Percentiles rank a stretch among this genome's conserved stretches.
These are phyloP conservation scores for Anthracocystis walkeri DNA, from an alignment of 1,284 basidiomycete genomes.

Conservation along the genomic window DNA sequence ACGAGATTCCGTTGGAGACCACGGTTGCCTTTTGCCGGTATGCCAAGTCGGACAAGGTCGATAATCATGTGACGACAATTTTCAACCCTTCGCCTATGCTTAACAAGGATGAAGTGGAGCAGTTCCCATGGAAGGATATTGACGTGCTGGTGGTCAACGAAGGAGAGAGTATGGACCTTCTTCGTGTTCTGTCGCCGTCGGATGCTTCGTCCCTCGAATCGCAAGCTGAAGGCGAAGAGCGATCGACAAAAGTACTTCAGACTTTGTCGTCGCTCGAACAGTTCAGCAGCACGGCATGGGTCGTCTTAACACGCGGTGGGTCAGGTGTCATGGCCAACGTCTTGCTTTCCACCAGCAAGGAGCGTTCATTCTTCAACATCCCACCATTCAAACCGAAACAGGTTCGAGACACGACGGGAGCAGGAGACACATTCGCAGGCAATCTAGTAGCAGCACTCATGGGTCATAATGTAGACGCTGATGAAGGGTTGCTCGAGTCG, in stretches of 20 bases:
- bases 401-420: constrained; percentile 67
- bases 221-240: constrained; percentile 27
- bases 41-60: constrained; percentile 22
- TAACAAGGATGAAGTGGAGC: constrained; percentile 67
- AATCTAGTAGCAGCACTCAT: constrained; percentile 63
- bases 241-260: constrained; percentile 32
- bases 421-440: constrained; percentile 68
- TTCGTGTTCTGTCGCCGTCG: constrained; percentile 48
- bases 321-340: constrained; percentile 60
- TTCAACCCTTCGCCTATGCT: constrained; percentile 75
- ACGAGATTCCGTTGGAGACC: constrained; percentile 73
- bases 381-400: constrained; percentile 49
- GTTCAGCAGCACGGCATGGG: constrained; percentile 49
- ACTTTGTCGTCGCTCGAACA: constrained; percentile 40
- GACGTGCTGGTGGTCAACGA: constrained; percentile 74
- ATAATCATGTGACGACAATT: constrained; percentile 58
- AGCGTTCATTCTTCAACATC: constrained; percentile 44
- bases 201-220: constrained; percentile 13
- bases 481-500: constrained; percentile 14
- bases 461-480: constrained; percentile 33
- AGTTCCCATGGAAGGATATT: constrained; percentile 72
- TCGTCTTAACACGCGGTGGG: constrained; percentile 64
- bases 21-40: constrained; percentile 71
- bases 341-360: constrained; percentile 10
- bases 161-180: constrained; percentile 71